These are phyloP conservation scores for Exophiala oligosperma DNA, from an alignment of 2,329 filamentous ascomycete genomes.

Conservation along the genomic window DNA sequence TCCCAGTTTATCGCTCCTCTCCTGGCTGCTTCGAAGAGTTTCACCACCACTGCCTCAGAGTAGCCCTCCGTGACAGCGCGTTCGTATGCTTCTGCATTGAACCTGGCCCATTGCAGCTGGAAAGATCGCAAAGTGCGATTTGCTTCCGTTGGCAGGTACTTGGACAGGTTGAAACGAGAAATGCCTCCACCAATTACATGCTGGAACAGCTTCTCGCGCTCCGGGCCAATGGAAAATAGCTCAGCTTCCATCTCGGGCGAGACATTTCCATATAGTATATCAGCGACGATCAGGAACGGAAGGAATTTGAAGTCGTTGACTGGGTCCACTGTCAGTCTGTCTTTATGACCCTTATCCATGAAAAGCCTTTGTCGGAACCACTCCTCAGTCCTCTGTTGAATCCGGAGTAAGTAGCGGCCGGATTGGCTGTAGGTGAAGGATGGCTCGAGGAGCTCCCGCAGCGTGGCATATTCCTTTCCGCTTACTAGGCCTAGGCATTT, in stretches of 20 bases:
- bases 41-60: conserved; percentile 21
- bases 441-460: conserved; percentile 28
- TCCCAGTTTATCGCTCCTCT: conserved; percentile 30
- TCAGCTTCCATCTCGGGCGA: conserved; percentile 25
- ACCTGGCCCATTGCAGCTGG: conserved; percentile 33
- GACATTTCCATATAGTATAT: conserved; percentile 41
- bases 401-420: not conserved
- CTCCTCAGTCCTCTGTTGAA: conserved; percentile 10
- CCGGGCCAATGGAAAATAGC: conserved; percentile 29
- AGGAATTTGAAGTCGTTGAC: conserved; percentile 35
- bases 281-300: conserved; percentile 42
- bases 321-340: conserved; percentile 28
- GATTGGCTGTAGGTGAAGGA: conserved; percentile 25
- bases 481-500: conserved; percentile 46
- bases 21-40: conserved; percentile 4
- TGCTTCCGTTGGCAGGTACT: conserved; percentile 32
- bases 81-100: conserved; percentile 35
- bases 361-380: not conserved
- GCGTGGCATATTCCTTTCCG: conserved; percentile 31
- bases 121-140: conserved; percentile 34
- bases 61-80: not conserved
- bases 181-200: conserved; percentile 39
- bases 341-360: not conserved
- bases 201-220: conserved; percentile 37
- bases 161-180: conserved; percentile 31